phyloP scores from a whole-genome alignment of 148 eudicot genomes.

The Rhododendron henanense region DNA sequence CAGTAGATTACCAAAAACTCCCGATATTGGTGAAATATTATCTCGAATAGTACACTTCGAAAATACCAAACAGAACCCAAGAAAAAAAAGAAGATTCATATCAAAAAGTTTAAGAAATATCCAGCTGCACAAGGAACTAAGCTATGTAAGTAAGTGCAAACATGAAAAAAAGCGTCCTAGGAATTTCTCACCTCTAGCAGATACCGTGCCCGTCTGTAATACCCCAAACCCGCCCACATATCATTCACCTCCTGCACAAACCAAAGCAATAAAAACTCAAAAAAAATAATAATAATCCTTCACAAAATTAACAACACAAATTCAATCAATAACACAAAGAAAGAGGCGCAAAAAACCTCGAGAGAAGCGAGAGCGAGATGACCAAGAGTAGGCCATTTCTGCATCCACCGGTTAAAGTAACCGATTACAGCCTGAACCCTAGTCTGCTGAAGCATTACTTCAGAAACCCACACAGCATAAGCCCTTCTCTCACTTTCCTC shows the following conservation, averaged over 20 bases:
- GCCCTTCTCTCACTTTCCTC: constrained; percentile 50
- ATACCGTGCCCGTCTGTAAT: constrained; percentile 82
- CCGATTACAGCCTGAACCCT: constrained; percentile 83
- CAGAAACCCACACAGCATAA: constrained; percentile 91
- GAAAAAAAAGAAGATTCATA: neutral
- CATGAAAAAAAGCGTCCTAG: neutral
- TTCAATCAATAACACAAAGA: constrained; percentile 6
- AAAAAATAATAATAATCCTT: neutral
- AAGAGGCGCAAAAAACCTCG: constrained; percentile 41
- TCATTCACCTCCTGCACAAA: constrained; percentile 89
- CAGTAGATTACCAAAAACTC: neutral
- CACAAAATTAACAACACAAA: neutral
- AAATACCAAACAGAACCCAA: neutral
- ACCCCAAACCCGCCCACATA: constrained; percentile 99
- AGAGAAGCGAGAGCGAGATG: constrained; percentile 72
- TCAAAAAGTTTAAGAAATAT: neutral
- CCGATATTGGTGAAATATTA: neutral
- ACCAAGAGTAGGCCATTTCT: constrained; percentile 80
- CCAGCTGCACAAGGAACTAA: constrained; percentile 1
- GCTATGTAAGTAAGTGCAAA: neutral
- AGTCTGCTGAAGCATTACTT: constrained; percentile 67
- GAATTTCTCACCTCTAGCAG: constrained; percentile 64
- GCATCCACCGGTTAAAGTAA: constrained; percentile 79
- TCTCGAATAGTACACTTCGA: neutral
- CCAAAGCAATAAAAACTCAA: neutral